Conservation (phyloP, 768 basidiomycete species). For the Lactarius deliciosus region DNA sequence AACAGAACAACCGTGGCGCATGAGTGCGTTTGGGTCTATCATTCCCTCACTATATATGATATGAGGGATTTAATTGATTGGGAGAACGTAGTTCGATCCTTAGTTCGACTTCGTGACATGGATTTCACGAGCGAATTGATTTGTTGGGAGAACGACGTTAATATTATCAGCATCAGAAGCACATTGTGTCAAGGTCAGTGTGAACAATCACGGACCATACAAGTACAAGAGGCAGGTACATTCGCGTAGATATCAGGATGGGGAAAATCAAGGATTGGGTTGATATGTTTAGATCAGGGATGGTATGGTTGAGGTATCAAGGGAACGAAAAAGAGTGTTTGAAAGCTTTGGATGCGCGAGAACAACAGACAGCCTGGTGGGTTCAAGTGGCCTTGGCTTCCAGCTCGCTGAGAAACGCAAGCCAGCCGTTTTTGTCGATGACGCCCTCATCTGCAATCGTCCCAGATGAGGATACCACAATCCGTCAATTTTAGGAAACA, state of each 20-base stretch:
- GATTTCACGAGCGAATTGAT: background rate
- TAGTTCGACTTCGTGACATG: background rate
- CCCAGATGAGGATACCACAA: background rate
- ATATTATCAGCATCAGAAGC: background rate
- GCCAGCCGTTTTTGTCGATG: constrained; percentile 93
- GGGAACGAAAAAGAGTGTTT: background rate
- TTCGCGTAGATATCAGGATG: background rate
- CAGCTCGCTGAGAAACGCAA: constrained; percentile 77
- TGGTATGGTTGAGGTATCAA: background rate
- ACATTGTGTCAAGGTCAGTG: background rate
- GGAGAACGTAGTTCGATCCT: background rate
- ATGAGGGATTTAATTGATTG: too few relatives aligned
- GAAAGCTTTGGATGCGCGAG: background rate
- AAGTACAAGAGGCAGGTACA: background rate
- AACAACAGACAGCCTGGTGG: too few relatives aligned
- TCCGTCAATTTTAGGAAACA: background rate
- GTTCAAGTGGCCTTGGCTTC: constrained; percentile 43
- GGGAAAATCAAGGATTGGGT: background rate
- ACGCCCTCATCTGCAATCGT: constrained; percentile 71
- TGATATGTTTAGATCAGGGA: background rate
- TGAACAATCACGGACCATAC: background rate
- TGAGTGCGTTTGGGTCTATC: too few relatives aligned
- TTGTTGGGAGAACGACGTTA: background rate
- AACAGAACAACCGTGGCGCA: too few relatives aligned
- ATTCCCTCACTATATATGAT: too few relatives aligned